These are phyloP conservation scores for Sanghuangporus baumii DNA, from an alignment of 1,284 basidiomycete species.

Conservation along the genomic window DNA sequence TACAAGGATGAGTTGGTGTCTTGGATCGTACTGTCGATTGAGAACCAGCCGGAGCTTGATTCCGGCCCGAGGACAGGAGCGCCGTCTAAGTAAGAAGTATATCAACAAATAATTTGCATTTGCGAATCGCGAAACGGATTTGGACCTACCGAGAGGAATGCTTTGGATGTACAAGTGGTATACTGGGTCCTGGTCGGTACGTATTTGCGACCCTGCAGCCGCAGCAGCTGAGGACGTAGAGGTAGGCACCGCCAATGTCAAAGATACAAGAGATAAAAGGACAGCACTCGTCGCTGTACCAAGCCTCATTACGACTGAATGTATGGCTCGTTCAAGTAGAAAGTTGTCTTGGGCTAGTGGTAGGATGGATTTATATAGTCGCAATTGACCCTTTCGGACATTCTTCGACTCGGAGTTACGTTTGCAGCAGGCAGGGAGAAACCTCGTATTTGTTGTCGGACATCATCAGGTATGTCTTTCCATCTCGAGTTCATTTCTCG, in stretches of 20 bases:
- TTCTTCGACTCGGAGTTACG: not conserved
- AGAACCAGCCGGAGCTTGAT: constrained; percentile 45
- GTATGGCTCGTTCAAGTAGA: not conserved
- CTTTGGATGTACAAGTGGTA: constrained; percentile 55
- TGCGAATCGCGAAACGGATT: constrained; percentile 25
- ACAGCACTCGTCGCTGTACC: not conserved
- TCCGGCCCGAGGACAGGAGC: constrained; percentile 49
- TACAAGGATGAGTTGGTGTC: constrained; percentile 38
- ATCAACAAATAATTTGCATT: too few species aligned
- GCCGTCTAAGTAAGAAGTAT: constrained; percentile 23
- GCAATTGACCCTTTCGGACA: not conserved
- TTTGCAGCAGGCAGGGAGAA: not conserved
- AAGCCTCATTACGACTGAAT: constrained; percentile 4
- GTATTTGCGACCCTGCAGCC: constrained; percentile 48
- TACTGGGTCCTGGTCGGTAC: constrained; percentile 47
- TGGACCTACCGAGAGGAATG: constrained; percentile 29
- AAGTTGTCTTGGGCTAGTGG: not conserved
- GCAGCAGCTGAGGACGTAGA: constrained; percentile 38
- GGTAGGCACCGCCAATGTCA: constrained; percentile 26
- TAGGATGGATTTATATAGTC: not conserved
- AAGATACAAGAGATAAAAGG: constrained; percentile 5
- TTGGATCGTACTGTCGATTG: constrained; percentile 42
- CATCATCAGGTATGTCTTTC: not conserved
- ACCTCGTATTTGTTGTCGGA: constrained; percentile 1
- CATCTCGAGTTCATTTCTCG: not conserved